phyloP scores from a whole-genome alignment of 176 grass and related monocot genomes.

The Saccharum officinarum region DNA sequence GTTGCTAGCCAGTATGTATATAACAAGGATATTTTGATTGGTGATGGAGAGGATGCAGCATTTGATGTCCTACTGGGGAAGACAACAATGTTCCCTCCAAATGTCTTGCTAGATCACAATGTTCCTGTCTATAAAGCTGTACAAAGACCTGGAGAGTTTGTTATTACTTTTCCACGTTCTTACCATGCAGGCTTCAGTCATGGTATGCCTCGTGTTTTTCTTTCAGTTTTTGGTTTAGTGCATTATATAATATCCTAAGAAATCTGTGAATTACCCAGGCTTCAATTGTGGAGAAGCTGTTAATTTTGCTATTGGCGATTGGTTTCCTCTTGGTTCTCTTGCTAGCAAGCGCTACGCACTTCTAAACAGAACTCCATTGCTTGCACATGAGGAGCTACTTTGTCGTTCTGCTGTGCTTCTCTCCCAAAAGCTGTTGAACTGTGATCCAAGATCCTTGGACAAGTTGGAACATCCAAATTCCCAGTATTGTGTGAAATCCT shows the following conservation, averaged over 20 bases:
- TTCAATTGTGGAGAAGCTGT: slow-evolving; percentile 94
- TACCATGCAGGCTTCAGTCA: slow-evolving; percentile 97
- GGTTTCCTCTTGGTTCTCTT: slow-evolving; percentile 67
- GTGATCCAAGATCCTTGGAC: slow-evolving; percentile 28
- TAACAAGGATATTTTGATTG: slow-evolving; percentile 72
- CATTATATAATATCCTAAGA: slow-evolving; percentile 25
- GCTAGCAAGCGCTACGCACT: slow-evolving; percentile 69
- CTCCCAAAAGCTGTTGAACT: slow-evolving; percentile 41
- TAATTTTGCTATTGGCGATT: slow-evolving; percentile 74
- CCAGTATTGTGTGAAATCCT: slow-evolving; percentile 61
- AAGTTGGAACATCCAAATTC: slow-evolving; percentile 53
- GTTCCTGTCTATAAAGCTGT: slow-evolving; percentile 96
- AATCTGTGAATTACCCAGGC: slow-evolving; percentile 46
- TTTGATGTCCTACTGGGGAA: slow-evolving; percentile 95
- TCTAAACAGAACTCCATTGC: slow-evolving; percentile 66
- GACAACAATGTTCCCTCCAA: slow-evolving; percentile 98
- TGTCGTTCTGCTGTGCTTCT: slow-evolving; percentile 73
- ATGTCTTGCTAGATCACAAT: slow-evolving; percentile 68
- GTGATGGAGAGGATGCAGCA: slow-evolving; percentile 83
- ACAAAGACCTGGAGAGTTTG: slow-evolving; percentile 93
- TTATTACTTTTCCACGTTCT: slow-evolving; percentile 91
- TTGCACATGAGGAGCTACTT: slow-evolving; percentile 89
- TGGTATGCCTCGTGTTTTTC: slow-evolving; percentile 44
- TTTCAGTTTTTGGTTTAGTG: not conserved
- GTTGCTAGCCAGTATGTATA: slow-evolving; percentile 76